Percentiles rank a stretch among this genome's conserved stretches.
These are phyloP conservation scores for Apophysomyces ossiformis DNA, from an alignment of 371 early-diverging fungal genomes.

Conservation along the genomic window DNA sequence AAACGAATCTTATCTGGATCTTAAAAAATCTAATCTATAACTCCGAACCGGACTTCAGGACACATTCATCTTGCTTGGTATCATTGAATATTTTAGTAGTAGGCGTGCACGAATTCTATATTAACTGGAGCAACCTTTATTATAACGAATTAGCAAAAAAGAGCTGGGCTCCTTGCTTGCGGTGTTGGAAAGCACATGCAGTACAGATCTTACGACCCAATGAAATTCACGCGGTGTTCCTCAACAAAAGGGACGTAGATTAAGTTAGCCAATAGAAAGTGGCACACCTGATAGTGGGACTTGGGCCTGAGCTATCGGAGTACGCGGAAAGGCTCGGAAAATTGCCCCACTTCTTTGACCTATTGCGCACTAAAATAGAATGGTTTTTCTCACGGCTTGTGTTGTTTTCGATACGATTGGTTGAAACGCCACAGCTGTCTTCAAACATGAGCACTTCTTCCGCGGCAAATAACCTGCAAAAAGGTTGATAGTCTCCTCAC, in stretches of 20 bases:
- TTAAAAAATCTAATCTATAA: constrained; percentile 10
- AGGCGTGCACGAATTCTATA: too few relatives aligned
- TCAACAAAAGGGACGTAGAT: background rate
- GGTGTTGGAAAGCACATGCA: constrained; percentile 2
- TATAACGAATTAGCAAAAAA: background rate
- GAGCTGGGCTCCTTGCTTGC: background rate
- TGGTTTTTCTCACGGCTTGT: constrained; percentile 1
- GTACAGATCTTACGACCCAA: constrained; percentile 1
- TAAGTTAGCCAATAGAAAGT: background rate
- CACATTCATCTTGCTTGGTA: background rate
- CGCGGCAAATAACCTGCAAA: too few relatives aligned
- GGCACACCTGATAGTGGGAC: background rate
- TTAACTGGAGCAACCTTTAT: background rate
- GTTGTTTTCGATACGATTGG: background rate
- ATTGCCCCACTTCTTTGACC: background rate
- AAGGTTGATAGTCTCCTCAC: too few relatives aligned
- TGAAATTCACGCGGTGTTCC: background rate
- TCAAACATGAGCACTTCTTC: background rate
- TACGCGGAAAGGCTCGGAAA: constrained; percentile 6
- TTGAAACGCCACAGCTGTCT: background rate
- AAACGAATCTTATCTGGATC: background rate
- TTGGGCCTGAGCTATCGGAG: constrained; percentile 1
- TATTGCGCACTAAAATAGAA: background rate
- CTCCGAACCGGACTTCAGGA: background rate
- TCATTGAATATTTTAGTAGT: too few relatives aligned